These are phyloP conservation scores for Ogataea pilisensis DNA, from an alignment of 805 yeast species.

Conservation along the genomic window DNA sequence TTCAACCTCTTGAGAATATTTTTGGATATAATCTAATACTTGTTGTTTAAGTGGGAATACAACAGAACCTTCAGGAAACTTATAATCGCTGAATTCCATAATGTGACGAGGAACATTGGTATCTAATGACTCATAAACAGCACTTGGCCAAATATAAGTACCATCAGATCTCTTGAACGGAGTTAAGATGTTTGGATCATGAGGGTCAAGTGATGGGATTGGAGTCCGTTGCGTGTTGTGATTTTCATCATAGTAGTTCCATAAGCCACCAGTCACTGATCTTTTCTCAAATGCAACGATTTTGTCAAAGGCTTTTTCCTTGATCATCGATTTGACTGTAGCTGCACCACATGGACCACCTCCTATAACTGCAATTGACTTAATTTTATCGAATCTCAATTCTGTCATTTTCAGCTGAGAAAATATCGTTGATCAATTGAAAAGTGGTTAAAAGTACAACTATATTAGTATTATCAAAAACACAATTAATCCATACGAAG, in stretches of 20 bases:
- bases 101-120: constrained; percentile 62
- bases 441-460: too few relatives aligned
- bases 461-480: too few relatives aligned
- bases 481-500: too few relatives aligned
- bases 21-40: constrained; percentile 53
- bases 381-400: constrained; percentile 3
- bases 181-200: constrained; percentile 3
- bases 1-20: constrained; percentile 43
- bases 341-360: constrained; percentile 77
- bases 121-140: constrained; percentile 63
- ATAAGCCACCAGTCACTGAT: constrained; percentile 66
- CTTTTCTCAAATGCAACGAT: constrained; percentile 61
- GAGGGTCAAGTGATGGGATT: constrained; percentile 32
- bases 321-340: constrained; percentile 55
- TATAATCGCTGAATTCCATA: constrained; percentile 60
- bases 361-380: constrained; percentile 60
- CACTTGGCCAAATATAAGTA: constrained; percentile 39
- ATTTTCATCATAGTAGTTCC: constrained; percentile 53
- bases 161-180: constrained; percentile 8
- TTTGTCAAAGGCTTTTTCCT: constrained; percentile 42
- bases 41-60: constrained; percentile 54
- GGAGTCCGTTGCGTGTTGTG: constrained; percentile 7
- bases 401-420: too few relatives aligned
- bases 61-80: constrained; percentile 44
- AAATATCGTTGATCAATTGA: too few relatives aligned